phyloP scores from a whole-genome alignment of 495 filamentous ascomycete genomes.

The Lichenothelia convexa region DNA sequence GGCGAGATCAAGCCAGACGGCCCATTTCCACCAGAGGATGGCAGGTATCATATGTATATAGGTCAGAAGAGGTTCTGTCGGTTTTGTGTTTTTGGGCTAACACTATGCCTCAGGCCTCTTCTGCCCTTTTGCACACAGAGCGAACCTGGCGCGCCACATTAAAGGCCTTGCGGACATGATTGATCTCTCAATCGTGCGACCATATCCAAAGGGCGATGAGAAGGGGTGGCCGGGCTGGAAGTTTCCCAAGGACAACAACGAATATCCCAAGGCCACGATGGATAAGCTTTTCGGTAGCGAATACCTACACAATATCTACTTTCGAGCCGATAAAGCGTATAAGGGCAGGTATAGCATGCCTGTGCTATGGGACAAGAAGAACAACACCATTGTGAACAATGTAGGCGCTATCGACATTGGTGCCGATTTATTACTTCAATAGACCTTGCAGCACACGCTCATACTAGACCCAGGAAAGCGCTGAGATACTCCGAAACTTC shows the following conservation, averaged over 20 bases:
- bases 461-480: conserved; percentile 21
- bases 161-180: conserved; percentile 20
- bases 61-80: conserved; percentile 7
- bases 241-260: conserved; percentile 28
- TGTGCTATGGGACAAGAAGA: conserved; percentile 36
- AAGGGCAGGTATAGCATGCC: conserved; percentile 37
- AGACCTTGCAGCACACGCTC: background rate
- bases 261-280: conserved; percentile 32
- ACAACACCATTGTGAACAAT: conserved; percentile 30
- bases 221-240: conserved; percentile 32
- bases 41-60: conserved; percentile 22
- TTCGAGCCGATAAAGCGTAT: conserved; percentile 31
- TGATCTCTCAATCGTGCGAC: conserved; percentile 17
- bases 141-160: conserved; percentile 22
- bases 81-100: background rate
- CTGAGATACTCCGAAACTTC: conserved; percentile 33
- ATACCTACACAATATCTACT: conserved; percentile 35
- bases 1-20: conserved; percentile 20
- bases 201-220: conserved; percentile 25
- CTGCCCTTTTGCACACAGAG: conserved; percentile 35
- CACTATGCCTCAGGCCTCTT: conserved; percentile 23
- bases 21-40: conserved; percentile 19
- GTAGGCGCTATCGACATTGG: no score
- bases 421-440: no score
- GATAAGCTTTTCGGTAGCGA: conserved; percentile 31